phyloP scores from a whole-genome alignment of 192 early-diverging fungal species.

The Cladochytrium replicatum region DNA sequence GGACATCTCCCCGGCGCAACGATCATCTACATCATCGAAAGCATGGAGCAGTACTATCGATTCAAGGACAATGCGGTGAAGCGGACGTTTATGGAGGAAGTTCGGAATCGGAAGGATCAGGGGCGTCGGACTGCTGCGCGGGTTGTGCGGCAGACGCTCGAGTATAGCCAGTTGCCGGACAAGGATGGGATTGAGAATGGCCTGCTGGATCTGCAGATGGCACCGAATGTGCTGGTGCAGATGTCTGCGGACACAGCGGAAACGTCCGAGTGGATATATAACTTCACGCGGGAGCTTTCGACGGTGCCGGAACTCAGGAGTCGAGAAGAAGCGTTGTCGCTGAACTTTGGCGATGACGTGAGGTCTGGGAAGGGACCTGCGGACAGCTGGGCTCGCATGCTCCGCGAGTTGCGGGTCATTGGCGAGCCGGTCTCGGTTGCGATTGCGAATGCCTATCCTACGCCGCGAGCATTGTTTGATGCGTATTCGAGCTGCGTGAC shows the following conservation, averaged over 20 bases:
- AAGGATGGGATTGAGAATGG: neutral
- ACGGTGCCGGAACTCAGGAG: neutral
- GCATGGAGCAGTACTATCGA: neutral
- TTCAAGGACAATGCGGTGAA: neutral
- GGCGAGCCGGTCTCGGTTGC: neutral
- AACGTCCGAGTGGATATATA: neutral
- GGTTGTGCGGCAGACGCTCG: neutral
- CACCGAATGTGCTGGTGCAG: neutral
- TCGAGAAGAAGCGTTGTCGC: neutral
- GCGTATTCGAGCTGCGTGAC: neutral
- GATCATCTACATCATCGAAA: neutral
- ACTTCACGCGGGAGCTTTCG: neutral
- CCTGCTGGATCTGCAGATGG: neutral
- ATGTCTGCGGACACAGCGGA: neutral
- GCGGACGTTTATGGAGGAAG: neutral
- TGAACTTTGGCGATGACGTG: neutral
- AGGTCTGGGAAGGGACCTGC: neutral
- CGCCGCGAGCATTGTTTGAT: neutral
- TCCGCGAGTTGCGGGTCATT: neutral
- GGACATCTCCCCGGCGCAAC: neutral
- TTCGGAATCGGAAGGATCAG: neutral
- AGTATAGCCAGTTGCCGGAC: neutral
- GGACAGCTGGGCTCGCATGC: neutral
- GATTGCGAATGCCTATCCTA: neutral
- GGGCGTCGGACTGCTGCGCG: neutral